Conservation (phyloP, 192 early-diverging fungal genomes). For the Chytriomyces sp. region DNA sequence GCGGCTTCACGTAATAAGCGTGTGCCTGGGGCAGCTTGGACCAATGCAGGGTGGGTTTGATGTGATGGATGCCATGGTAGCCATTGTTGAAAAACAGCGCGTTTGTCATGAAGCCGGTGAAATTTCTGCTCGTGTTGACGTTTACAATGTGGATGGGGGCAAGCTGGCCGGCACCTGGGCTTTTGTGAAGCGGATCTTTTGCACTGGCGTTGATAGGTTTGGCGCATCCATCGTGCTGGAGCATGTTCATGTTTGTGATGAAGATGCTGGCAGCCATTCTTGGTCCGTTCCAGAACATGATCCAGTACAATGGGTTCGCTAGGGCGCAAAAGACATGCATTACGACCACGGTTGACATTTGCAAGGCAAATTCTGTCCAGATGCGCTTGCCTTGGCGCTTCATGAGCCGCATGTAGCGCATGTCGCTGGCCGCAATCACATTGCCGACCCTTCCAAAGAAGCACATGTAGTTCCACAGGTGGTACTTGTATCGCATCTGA, state of each 20-base stretch:
- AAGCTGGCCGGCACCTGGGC: not conserved
- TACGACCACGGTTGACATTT: not conserved
- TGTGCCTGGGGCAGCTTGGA: conserved; percentile 4
- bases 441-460: not conserved
- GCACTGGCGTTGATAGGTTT: not conserved
- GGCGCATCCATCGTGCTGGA: conserved; percentile 1
- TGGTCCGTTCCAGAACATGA: not conserved
- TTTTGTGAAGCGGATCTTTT: not conserved
- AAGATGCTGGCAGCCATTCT: not conserved
- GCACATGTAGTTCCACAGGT: not conserved
- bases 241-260: conserved; percentile 16
- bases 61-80: conserved; percentile 1
- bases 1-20: not conserved
- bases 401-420: conserved; percentile 17
- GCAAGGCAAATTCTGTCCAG: not conserved
- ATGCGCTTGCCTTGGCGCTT: not conserved
- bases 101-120: conserved; percentile 4
- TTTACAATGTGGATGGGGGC: conserved; percentile 4
- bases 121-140: conserved; percentile 3
- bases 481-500: conserved; percentile 9
- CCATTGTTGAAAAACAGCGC: conserved; percentile 8
- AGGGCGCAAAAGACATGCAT: not conserved
- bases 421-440: not conserved
- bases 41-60: conserved; percentile 9
- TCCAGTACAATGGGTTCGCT: not conserved